Evolutionary conservation across 2,329 filamentous ascomycete genomes (phyloP), one percentile per base, ranked within the genome.

Genomic region (Fusarium albidum): DNA sequence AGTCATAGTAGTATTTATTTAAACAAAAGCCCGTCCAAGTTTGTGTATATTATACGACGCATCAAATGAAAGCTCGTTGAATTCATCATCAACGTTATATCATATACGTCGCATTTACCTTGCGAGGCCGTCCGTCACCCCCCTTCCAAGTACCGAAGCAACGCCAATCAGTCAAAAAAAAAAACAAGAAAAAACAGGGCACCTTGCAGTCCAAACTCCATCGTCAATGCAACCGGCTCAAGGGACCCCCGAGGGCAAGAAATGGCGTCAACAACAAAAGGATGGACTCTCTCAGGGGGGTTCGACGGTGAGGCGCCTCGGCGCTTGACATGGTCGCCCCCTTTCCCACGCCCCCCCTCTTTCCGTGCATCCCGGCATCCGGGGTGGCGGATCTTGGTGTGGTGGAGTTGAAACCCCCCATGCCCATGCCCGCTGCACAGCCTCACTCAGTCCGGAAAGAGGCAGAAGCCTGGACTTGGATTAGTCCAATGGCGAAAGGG

Each of bases 241-340:
- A 21, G 13, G 13, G 12, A n/a, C n/a, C n/a, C 4, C 31, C 13
- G 13, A 14, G 29, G 10, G 6, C 10, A 6, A 32, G 10, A 32
- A 13, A 32, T 9, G 29, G 12, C 29, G 29, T 32, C 12, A 32
- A 32, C n/a, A n/a, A n/a, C n/a, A 32, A 32, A 6, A 13, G 11
- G 29, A 8, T 13, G 11, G 7, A 6, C 29, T 32, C 12, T 6
- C 12, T 33, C 57, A 60, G 56, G 57, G 52, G 56, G 42, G n/a
- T n/a, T 53, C 39, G 52, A 46, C 57, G 55, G 60, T 55, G 59
- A 63, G 59, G 56, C 59, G 47, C 52, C 41, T 29, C 43, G n/a
- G 18, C 14, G 37, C n/a, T n/a, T n/a, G n/a, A n/a, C n/a, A n/a
- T n/a, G 32, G 48, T 28, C 39, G 35, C 29, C 38, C 42, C 41